phyloP scores from a whole-genome alignment of 2,329 filamentous ascomycete species.

The Penicillium olsonii region DNA sequence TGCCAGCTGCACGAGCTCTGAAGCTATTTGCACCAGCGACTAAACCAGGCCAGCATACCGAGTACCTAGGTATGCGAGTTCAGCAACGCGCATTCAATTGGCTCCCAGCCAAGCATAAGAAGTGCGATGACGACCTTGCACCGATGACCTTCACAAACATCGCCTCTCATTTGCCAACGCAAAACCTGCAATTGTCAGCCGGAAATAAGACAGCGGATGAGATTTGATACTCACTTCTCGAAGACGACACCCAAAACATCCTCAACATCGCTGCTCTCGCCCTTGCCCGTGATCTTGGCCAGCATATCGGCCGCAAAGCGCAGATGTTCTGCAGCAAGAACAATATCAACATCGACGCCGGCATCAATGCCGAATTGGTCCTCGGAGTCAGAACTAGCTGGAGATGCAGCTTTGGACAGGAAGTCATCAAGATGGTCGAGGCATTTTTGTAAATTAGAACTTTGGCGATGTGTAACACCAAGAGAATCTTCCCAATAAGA shows the following conservation, averaged over 20 bases:
- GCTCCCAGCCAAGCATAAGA: too few species aligned
- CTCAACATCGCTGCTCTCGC: constrained; percentile 85
- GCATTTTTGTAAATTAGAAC: constrained; percentile 75
- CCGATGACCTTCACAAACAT: too few species aligned
- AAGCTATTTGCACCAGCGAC: background rate
- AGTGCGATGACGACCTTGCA: too few species aligned
- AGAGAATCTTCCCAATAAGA: constrained; percentile 78
- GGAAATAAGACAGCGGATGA: constrained; percentile 1
- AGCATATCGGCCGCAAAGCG: constrained; percentile 77
- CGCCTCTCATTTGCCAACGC: constrained; percentile 53
- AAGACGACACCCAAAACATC: constrained; percentile 96
- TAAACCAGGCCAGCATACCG: background rate
- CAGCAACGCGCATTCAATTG: too few species aligned
- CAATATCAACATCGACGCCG: constrained; percentile 67
- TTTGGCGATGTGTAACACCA: constrained; percentile 87
- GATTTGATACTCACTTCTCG: constrained; percentile 71
- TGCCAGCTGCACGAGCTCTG: constrained; percentile 2
- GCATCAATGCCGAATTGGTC: constrained; percentile 6
- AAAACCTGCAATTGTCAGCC: constrained; percentile 50
- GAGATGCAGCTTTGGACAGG: constrained; percentile 55
- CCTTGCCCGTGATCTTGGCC: constrained; percentile 84
- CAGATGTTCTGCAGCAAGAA: constrained; percentile 85
- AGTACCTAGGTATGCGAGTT: background rate
- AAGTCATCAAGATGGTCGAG: constrained; percentile 72
- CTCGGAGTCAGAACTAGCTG: constrained; percentile 9